These are phyloP conservation scores for Vigna hirtella DNA, from an alignment of 306 rosid species.

Conservation along the genomic window DNA sequence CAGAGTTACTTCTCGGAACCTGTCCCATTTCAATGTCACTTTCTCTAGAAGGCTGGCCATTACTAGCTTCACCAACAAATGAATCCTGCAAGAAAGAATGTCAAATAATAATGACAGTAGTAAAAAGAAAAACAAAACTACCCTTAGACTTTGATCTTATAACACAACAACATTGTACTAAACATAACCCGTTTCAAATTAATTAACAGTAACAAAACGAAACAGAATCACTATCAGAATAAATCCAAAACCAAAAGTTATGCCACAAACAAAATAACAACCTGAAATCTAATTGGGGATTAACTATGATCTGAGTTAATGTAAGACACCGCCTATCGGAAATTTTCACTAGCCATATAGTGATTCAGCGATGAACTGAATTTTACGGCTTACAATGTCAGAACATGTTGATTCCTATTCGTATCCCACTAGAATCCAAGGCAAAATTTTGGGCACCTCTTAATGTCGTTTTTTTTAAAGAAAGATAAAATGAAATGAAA, in stretches of 20 bases:
- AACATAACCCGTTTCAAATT: constrained; percentile 27
- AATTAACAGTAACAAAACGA: constrained; percentile 25
- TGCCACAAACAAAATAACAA: constrained; percentile 19
- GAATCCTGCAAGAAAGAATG: constrained; percentile 69
- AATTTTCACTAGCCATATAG: constrained; percentile 13
- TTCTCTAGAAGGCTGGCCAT: constrained; percentile 71
- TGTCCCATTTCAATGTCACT: constrained; percentile 91
- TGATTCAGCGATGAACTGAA: constrained; percentile 12
- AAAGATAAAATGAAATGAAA: background rate
- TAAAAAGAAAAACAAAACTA: background rate
- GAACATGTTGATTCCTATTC: constrained; percentile 35
- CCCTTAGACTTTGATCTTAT: constrained; percentile 35
- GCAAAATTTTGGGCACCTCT: constrained; percentile 31
- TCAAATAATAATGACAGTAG: background rate
- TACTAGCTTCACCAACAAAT: constrained; percentile 63
- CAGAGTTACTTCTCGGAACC: constrained; percentile 53
- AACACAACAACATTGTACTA: constrained; percentile 26
- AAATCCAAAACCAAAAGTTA: constrained; percentile 13
- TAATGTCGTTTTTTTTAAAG: background rate
- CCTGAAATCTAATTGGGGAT: constrained; percentile 39
- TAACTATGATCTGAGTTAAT: constrained; percentile 36
- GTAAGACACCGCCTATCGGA: background rate
- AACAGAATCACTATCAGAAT: constrained; percentile 17
- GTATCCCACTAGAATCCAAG: constrained; percentile 17
- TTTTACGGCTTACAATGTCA: constrained; percentile 41